Conservation (phyloP, 176 grass and related monocot genomes). For the Aegilops sharonensis region DNA sequence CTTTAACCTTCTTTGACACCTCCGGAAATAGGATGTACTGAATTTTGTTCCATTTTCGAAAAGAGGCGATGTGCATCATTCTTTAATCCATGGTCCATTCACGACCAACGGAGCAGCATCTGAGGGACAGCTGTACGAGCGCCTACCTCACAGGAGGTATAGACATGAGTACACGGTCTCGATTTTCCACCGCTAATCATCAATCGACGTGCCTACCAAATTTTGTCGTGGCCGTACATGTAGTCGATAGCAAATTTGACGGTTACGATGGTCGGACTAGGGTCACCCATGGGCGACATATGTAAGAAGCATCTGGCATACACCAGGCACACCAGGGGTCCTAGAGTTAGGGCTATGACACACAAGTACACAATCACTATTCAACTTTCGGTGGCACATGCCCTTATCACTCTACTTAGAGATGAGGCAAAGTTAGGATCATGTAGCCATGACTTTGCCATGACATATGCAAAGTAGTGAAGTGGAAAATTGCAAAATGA, state of each 20-base stretch:
- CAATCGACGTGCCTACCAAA: background rate
- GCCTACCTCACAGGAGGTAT: background rate
- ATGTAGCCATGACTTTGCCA: no score
- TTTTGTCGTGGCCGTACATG: background rate
- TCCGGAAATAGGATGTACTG: background rate
- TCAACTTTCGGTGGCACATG: background rate
- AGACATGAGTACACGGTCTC: background rate
- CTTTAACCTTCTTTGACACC: background rate
- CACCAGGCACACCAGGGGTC: background rate
- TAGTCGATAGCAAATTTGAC: background rate
- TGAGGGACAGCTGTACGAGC: background rate
- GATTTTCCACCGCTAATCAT: background rate
- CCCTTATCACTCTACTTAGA: background rate
- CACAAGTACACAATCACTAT: background rate
- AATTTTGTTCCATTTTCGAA: background rate
- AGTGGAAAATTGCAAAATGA: background rate
- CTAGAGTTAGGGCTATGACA: background rate
- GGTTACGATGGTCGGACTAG: background rate
- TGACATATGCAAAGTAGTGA: background rate
- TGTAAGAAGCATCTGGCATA: background rate
- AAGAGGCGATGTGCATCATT: background rate
- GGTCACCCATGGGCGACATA: background rate
- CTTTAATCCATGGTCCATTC: background rate
- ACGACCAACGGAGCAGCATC: background rate
- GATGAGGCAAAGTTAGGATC: background rate